Evolutionary conservation across 2,329 filamentous ascomycete genomes (phyloP), one percentile per base, ranked within the genome.

Genomic region (Pestalotiopsis sp.): DNA sequence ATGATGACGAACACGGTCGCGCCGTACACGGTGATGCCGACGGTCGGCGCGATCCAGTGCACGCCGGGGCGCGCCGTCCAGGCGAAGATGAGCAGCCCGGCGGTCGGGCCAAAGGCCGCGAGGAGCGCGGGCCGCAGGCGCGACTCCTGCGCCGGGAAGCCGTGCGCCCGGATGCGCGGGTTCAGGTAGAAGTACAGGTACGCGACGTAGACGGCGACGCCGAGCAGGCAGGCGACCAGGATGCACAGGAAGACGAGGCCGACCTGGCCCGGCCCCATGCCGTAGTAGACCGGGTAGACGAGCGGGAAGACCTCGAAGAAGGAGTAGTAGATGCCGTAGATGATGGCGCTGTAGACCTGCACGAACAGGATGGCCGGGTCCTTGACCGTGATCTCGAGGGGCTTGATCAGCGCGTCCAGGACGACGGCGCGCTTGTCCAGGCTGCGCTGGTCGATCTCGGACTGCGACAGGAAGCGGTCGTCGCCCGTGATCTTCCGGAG

Each of bases 281-380:
- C 77, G 78, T 92, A 92, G 73, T 85, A 80, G 52, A 82, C 82
- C 2, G 84, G 83, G 76, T 90, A 92, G 67, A 91, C 88, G 14
- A 90, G 80, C 3, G 89, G 89, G 77, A 92, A 91, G n/a, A 86
- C 86, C 73, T 91, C 89, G 75, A 92, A 92, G 79, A 86, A 91
- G 57, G 82, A 85, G 74, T 88, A 88, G 80, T 88, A 89, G 75
- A 88, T 89, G 66, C 83, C 87, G 77, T 90, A 92, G 72, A 88
- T 85, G 72, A 91, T 84, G 66, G 85, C 85, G 3, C 86, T 88
- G 78, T 91, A 92, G 49, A 90, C 68, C 73, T 90, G 87, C 1
- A 88, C 84, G 77, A 91, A 91, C 69, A 88, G 77, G 71, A 92
- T 85, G 13, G 88, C 86, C 0, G 89, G 89, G 68, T 91, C 88